Evolutionary conservation across 768 basidiomycete species (phyloP).

Genomic region (Boletus patriciae): DNA sequence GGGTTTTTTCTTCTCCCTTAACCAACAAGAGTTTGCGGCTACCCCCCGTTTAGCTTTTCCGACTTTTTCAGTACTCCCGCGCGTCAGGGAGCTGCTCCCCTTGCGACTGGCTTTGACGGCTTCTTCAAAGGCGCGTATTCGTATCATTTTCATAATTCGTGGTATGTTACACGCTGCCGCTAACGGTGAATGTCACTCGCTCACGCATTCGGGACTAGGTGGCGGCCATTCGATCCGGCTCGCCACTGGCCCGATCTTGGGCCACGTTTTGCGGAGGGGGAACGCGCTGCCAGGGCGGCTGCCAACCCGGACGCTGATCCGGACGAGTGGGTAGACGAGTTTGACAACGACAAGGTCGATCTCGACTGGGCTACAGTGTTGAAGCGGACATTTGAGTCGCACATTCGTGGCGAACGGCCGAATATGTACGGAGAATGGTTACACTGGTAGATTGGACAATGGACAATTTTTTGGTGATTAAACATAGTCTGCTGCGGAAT

Average conservation of each 20-base stretch:
- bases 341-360: slow-evolving; percentile 60
- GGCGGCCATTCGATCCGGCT: slow-evolving; percentile 86
- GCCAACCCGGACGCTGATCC: slow-evolving; percentile 21
- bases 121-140: slow-evolving; percentile 94
- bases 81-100: slow-evolving; percentile 71
- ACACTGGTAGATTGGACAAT: slow-evolving; percentile 8
- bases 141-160: slow-evolving; percentile 94
- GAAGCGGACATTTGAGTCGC: slow-evolving; percentile 94
- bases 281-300: slow-evolving; percentile 56
- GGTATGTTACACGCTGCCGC: slow-evolving; percentile 43
- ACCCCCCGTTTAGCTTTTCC: slow-evolving; percentile 53
- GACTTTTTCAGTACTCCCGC: slow-evolving; percentile 80
- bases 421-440: slow-evolving; percentile 91
- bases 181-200: not conserved
- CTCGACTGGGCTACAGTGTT: slow-evolving; percentile 85
- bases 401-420: slow-evolving; percentile 80
- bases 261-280: slow-evolving; percentile 69
- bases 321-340: slow-evolving; percentile 29
- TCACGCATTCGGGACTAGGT: slow-evolving; percentile 51
- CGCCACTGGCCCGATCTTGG: slow-evolving; percentile 94
- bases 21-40: not conserved
- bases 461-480: no score
- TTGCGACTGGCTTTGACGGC: slow-evolving; percentile 81
- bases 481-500: slow-evolving; percentile 26
- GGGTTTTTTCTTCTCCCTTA: slow-evolving; percentile 18